Evolutionary conservation across 805 yeast genomes (phyloP).

Genomic region (Suhomyces canberraensis): DNA sequence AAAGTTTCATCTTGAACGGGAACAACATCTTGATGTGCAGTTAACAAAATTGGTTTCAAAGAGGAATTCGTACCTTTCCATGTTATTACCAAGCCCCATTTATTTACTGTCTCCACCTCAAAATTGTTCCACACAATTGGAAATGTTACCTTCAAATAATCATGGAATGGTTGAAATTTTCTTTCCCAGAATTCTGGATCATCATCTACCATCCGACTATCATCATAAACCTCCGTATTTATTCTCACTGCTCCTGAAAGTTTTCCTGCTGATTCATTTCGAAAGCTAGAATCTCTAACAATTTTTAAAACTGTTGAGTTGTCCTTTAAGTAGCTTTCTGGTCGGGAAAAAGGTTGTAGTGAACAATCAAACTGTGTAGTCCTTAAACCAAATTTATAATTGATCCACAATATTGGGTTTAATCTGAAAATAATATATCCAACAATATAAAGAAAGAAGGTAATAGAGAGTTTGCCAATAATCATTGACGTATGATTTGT

Average conservation of each 20-base stretch:
- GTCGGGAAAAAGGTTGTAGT: no score
- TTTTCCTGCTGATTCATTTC: slow-evolving; percentile 13
- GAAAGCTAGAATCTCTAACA: slow-evolving; percentile 11
- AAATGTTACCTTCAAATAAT: slow-evolving; percentile 15
- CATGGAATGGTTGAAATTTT: slow-evolving; percentile 17
- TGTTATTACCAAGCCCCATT: slow-evolving; percentile 19
- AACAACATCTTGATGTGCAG: slow-evolving; percentile 26
- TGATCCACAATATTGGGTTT: no score
- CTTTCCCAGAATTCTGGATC: slow-evolving; percentile 15
- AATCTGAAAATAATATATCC: no score
- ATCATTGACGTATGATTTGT: no score
- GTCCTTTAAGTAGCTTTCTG: slow-evolving; percentile 17
- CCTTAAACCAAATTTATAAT: no score
- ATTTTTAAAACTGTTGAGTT: slow-evolving; percentile 17
- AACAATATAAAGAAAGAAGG: no score
- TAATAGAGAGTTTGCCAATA: no score
- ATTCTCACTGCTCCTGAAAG: slow-evolving; percentile 15
- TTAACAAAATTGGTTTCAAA: slow-evolving; percentile 19
- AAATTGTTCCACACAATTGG: slow-evolving; percentile 14
- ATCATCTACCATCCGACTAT: slow-evolving; percentile 12
- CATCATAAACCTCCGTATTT: slow-evolving; percentile 13
- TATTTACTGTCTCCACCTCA: slow-evolving; percentile 14
- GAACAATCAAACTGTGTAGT: no score
- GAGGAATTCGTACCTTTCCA: slow-evolving; percentile 17
- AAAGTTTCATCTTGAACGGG: slow-evolving; percentile 20